phyloP scores from a whole-genome alignment of 176 grass and related monocot genomes.

The Avena eriantha region DNA sequence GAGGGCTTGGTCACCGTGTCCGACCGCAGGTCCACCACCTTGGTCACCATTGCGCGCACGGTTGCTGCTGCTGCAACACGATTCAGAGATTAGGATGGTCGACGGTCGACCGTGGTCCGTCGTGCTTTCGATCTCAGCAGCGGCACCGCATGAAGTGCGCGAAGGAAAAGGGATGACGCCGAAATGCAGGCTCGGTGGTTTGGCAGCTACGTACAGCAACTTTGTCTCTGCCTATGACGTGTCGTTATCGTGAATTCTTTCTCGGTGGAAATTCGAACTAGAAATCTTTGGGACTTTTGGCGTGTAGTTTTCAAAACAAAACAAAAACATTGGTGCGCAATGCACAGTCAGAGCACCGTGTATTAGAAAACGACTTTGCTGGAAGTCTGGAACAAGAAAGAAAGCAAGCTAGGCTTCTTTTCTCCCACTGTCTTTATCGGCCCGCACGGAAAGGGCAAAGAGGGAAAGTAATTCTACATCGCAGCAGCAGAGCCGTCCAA shows the following conservation, averaged over 20 bases:
- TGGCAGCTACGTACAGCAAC: not conserved
- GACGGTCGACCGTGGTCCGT: too few species aligned
- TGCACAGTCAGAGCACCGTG: not conserved
- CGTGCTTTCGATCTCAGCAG: too few species aligned
- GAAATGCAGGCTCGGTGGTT: not conserved
- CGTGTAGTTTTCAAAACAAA: not conserved
- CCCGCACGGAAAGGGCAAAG: not conserved
- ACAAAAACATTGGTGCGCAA: not conserved
- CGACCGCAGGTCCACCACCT: slow-evolving; percentile 83
- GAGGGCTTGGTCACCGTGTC: slow-evolving; percentile 94
- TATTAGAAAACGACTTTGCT: not conserved
- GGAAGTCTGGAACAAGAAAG: not conserved
- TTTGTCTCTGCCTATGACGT: not conserved
- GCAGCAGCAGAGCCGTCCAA: not conserved
- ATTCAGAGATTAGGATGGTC: too few species aligned
- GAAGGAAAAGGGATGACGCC: not conserved
- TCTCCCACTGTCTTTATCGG: not conserved
- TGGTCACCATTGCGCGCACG: slow-evolving; percentile 49
- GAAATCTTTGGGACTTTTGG: not conserved
- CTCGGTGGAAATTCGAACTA: not conserved
- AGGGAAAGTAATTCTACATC: not conserved
- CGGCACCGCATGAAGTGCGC: not conserved
- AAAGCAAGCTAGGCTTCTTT: not conserved
- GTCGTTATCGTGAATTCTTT: not conserved
- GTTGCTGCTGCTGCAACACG: too few species aligned